Base-by-base conservation (phyloP, 2,329 filamentous ascomycete genomes). In the Fusarium foetens region DNA sequence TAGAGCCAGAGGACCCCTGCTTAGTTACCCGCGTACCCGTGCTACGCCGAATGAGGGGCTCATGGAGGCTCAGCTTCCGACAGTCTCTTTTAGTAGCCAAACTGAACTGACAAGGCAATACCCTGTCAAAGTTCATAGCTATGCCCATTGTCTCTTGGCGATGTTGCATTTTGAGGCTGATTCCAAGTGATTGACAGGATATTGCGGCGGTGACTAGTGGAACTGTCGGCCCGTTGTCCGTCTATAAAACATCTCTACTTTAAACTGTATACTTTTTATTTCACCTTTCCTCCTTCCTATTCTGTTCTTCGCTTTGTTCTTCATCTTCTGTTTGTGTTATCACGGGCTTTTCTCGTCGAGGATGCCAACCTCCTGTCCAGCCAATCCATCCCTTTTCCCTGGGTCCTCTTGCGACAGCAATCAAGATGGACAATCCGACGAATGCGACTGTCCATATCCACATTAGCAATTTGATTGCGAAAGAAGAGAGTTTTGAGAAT, bases 351-450 rank as follows among this genome's bases (percentile, higher is more conserved):
- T 71, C 68, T 51, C 63, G 68, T 51, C 70, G 66, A 19, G 66
- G 70, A 53, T 65, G 69, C 75, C 75, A 81, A 1, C 79, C 79
- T 12, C 79, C 79, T 55, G 61, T 71, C 79, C 79, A 81, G 11
- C 79, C 79, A 42, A 80, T 23, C 79, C 79, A 81, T 3, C 79
- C 75, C 5, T 63, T 75, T 59, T 80, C 79, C 38, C 76, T 72
- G 1, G 79, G 79, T 0, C 79, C 79, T 63, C 78, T 74, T 12
- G 67, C 58, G 7, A 80, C 35, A 19, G 76, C 85, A 6, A 79
- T 43, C 13, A 78, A 11, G 12, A 80, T 72, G 4, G 76, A 74
- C 12, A 60, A 58, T 1, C 67, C 74, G 14, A 77, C 70, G 57
- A 80, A 73, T 6, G 72, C 79, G 46, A 80, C 75, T 77, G 1